Percentiles rank a stretch among this genome's conserved stretches.
Evolutionary conservation across 2,329 filamentous ascomycete species (phyloP).

Genomic region (Penicillium sp.): DNA sequence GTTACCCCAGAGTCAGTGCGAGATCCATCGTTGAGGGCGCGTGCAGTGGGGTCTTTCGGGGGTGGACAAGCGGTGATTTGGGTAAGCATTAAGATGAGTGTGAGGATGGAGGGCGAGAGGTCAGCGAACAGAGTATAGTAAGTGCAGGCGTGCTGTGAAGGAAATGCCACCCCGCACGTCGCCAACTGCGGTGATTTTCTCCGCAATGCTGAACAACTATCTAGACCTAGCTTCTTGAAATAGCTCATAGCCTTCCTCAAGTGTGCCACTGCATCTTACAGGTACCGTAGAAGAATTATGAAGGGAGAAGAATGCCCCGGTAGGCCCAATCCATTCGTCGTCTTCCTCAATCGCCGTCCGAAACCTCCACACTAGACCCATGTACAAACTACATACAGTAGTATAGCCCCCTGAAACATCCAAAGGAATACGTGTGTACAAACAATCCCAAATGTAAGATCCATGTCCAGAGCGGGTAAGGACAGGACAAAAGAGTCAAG

Average conservation of each 20-base stretch:
- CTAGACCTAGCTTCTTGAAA: no score
- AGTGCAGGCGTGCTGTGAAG: no score
- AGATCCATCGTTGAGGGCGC: neutral
- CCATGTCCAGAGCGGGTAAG: no score
- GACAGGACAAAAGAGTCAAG: neutral
- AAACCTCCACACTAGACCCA: constrained; percentile 1
- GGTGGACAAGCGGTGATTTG: neutral
- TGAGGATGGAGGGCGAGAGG: no score
- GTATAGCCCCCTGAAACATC: constrained; percentile 1
- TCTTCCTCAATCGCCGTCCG: neutral
- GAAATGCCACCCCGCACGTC: no score
- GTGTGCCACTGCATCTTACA: no score
- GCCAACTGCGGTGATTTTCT: no score
- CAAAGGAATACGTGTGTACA: constrained; percentile 2
- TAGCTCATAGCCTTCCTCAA: no score
- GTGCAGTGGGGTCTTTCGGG: neutral
- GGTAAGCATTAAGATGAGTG: no score
- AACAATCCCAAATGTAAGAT: no score
- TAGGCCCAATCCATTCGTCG: constrained; percentile 1
- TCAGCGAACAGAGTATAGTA: no score
- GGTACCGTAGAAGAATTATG: neutral
- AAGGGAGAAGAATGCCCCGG: neutral
- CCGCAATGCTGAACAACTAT: no score
- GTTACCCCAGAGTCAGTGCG: constrained; percentile 9
- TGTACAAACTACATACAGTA: constrained; percentile 5